These are phyloP conservation scores for Lagerstroemia speciosa DNA, from an alignment of 345 rosid species.

Conservation along the genomic window DNA sequence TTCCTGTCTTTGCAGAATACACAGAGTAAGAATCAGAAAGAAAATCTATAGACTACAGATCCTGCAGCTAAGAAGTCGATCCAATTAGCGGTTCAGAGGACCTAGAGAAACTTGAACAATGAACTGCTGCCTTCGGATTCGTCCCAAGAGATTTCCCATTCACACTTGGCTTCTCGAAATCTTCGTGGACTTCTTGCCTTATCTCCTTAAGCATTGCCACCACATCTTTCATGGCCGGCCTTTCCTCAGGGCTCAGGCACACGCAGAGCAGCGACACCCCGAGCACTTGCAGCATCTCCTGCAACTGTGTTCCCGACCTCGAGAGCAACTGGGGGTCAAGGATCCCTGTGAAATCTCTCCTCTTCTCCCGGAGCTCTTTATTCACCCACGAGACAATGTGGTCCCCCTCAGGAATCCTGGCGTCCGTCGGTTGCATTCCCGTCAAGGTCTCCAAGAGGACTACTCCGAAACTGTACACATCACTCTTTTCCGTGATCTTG, in stretches of 20 bases:
- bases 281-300: slow-evolving; percentile 62
- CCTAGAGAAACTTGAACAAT: slow-evolving; percentile 58
- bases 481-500: slow-evolving; percentile 63
- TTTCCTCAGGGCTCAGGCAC: slow-evolving; percentile 42
- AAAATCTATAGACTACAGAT: not conserved
- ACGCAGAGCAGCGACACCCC: slow-evolving; percentile 65
- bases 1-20: not conserved
- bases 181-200: slow-evolving; percentile 36
- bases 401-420: slow-evolving; percentile 37
- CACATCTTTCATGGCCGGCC: slow-evolving; percentile 67
- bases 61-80: slow-evolving; percentile 23
- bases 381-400: slow-evolving; percentile 63
- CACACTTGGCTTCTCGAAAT: slow-evolving; percentile 30
- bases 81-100: slow-evolving; percentile 53
- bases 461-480: slow-evolving; percentile 67
- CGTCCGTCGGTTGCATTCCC: slow-evolving; percentile 44
- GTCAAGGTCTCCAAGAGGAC: slow-evolving; percentile 58
- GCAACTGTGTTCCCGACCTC: slow-evolving; percentile 45
- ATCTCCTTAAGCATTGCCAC: slow-evolving; percentile 57
- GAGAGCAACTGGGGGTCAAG: slow-evolving; percentile 42
- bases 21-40: not conserved
- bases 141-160: slow-evolving; percentile 17
- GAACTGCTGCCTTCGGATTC: slow-evolving; percentile 30
- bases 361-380: slow-evolving; percentile 34
- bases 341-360: slow-evolving; percentile 37